These are phyloP conservation scores for Boehmeria nivea DNA, from an alignment of 306 rosid species.

Conservation along the genomic window DNA sequence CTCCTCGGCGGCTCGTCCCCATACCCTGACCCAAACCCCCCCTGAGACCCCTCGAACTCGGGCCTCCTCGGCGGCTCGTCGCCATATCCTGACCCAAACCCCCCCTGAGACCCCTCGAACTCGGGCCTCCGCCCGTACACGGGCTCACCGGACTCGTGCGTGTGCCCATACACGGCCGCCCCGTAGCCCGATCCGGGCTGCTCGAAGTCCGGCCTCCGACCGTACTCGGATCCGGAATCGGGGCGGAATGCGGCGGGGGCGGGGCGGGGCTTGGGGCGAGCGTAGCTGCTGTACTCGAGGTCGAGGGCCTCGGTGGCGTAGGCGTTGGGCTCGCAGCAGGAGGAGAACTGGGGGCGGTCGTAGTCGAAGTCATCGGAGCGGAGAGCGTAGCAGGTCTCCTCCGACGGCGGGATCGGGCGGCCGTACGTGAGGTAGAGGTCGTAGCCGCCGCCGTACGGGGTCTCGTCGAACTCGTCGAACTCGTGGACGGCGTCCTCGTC, in stretches of 20 bases:
- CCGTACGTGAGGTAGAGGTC: conserved; percentile 39
- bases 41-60: background rate
- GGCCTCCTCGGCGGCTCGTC: too few relatives aligned
- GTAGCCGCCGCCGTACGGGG: conserved; percentile 44
- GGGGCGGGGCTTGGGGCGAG: conserved; percentile 52
- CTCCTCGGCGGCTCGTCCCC: conserved; percentile 20
- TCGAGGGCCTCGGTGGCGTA: conserved; percentile 59
- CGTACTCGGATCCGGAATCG: conserved; percentile 28
- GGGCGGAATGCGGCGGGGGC: conserved; percentile 24
- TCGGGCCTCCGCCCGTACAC: conserved; percentile 16
- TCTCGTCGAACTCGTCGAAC: conserved; percentile 48
- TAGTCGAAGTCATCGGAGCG: conserved; percentile 49
- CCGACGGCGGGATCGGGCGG: conserved; percentile 29
- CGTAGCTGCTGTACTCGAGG: conserved; percentile 65
- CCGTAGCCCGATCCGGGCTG: conserved; percentile 21
- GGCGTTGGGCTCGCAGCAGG: conserved; percentile 59
- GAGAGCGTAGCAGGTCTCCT: conserved; percentile 64
- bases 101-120: background rate
- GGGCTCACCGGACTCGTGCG: conserved; percentile 19
- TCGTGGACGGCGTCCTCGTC: conserved; percentile 25
- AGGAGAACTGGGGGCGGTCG: conserved; percentile 63
- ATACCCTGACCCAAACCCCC: conserved; percentile 17
- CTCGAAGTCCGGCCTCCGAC: conserved; percentile 6
- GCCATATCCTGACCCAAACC: conserved; percentile 23
- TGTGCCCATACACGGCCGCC: conserved; percentile 28